Conservation (phyloP, 768 basidiomycete species). For the Tulasnella sp. region DNA sequence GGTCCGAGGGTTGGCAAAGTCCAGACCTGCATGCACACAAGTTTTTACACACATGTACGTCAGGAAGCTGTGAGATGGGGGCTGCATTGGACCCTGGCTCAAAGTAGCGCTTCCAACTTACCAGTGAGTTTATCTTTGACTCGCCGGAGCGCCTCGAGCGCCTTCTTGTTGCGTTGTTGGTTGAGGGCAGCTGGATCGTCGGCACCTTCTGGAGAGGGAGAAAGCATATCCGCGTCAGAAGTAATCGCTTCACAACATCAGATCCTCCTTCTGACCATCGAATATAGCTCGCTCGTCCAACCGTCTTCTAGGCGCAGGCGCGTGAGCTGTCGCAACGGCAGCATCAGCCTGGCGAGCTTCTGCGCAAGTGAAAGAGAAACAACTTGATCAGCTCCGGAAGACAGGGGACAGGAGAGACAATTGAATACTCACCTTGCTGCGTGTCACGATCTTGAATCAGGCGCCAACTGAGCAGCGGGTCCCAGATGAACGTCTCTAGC, state of each 20-base stretch:
- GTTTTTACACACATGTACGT: too few relatives aligned
- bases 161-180: slow-evolving; percentile 86
- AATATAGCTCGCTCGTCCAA: slow-evolving; percentile 87
- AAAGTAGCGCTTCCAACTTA: slow-evolving; percentile 25
- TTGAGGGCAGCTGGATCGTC: slow-evolving; percentile 49
- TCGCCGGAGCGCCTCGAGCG: slow-evolving; percentile 84
- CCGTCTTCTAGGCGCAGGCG: slow-evolving; percentile 26
- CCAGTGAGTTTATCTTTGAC: slow-evolving; percentile 93
- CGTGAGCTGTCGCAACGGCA: slow-evolving; percentile 18
- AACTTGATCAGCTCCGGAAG: neutral
- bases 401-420: neutral
- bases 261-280: slow-evolving; percentile 45
- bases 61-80: too few relatives aligned
- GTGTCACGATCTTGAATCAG: slow-evolving; percentile 69
- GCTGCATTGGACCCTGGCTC: too few relatives aligned
- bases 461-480: slow-evolving; percentile 96
- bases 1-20: slow-evolving; percentile 73
- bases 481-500: slow-evolving; percentile 96
- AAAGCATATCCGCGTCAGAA: slow-evolving; percentile 1
- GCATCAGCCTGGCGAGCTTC: slow-evolving; percentile 2
- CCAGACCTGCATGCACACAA: slow-evolving; percentile 46
- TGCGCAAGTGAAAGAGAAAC: neutral
- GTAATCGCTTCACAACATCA: neutral
- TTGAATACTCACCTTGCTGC: slow-evolving; percentile 9
- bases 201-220: slow-evolving; percentile 28